These are phyloP conservation scores for Petunia axillaris DNA, from an alignment of 257 asterid genomes.

Conservation along the genomic window DNA sequence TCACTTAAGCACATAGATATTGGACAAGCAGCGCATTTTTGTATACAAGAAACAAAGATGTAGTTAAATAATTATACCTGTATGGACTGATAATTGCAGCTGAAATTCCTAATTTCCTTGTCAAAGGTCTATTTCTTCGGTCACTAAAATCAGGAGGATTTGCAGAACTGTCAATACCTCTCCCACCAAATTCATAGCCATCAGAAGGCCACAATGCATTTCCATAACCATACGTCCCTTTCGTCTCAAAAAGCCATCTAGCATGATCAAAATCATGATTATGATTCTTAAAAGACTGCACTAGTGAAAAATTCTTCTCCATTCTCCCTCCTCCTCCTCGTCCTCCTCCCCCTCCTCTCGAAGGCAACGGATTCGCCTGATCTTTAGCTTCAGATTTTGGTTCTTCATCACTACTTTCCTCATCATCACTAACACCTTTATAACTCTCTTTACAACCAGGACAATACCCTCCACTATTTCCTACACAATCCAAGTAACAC, in stretches of 20 bases:
- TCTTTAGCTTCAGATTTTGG: conserved; percentile 61
- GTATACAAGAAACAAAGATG: not conserved
- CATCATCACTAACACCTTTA: conserved; percentile 49
- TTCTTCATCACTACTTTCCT: conserved; percentile 47
- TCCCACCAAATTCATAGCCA: conserved; percentile 61
- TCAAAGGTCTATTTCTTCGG: conserved; percentile 78
- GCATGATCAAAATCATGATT: conserved; percentile 85
- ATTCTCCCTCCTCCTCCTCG: conserved; percentile 44
- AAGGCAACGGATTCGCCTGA: conserved; percentile 65
- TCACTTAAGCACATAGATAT: not conserved
- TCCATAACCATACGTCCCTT: conserved; percentile 97
- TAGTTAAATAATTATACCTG: conserved; percentile 47
- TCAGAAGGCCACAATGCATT: conserved; percentile 93
- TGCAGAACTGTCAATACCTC: conserved; percentile 58
- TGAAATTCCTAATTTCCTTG: conserved; percentile 78
- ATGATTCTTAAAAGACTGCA: conserved; percentile 84
- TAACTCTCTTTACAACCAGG: conserved; percentile 87
- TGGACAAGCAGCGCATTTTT: not conserved
- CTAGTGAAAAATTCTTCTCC: conserved; percentile 80
- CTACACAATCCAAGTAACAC: conserved; percentile 67
- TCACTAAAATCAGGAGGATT: conserved; percentile 79
- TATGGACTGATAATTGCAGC: conserved; percentile 90
- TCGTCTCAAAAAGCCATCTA: conserved; percentile 89
- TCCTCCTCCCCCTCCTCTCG: conserved; percentile 47
- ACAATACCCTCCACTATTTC: conserved; percentile 57